These are phyloP conservation scores for Yamadazyma buinensis DNA, from an alignment of 1,139 yeast genomes.

Conservation along the genomic window DNA sequence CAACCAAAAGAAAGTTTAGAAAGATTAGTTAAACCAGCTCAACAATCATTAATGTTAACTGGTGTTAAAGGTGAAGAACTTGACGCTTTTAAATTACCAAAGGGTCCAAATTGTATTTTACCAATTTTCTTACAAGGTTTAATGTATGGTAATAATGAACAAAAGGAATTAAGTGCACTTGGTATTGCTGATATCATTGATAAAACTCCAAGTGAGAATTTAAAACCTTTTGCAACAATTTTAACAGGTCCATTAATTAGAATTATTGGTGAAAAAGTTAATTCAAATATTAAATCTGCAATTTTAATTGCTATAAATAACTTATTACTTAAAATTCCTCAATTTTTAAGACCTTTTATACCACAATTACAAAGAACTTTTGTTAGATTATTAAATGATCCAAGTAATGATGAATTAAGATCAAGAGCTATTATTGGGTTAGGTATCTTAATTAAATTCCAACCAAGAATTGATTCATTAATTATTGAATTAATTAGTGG, in stretches of 20 bases:
- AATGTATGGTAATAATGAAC: constrained; percentile 86
- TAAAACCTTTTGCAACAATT: constrained; percentile 86
- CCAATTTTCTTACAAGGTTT: constrained; percentile 94
- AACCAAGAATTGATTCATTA: constrained; percentile 91
- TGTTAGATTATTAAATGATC: constrained; percentile 84
- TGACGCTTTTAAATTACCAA: constrained; percentile 75
- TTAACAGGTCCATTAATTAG: constrained; percentile 98
- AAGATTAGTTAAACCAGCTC: constrained; percentile 71
- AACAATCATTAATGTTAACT: constrained; percentile 65
- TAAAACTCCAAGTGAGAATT: constrained; percentile 75
- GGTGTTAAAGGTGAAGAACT: constrained; percentile 64
- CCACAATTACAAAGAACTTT: constrained; percentile 98
- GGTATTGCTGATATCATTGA: constrained; percentile 88
- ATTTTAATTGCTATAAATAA: constrained; percentile 80
- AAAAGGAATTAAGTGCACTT: constrained; percentile 80
- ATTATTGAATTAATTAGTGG: constrained; percentile 80
- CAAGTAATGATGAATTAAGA: constrained; percentile 67
- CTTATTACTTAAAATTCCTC: constrained; percentile 79
- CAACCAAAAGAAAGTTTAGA: constrained; percentile 77
- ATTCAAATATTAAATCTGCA: constrained; percentile 87
- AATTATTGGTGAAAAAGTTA: constrained; percentile 94
- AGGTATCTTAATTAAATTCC: constrained; percentile 82
- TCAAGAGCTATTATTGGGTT: constrained; percentile 87
- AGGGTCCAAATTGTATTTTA: constrained; percentile 82
- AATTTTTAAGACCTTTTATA: constrained; percentile 88